Base-by-base conservation (phyloP, 306 rosid species). In the Cucumis hystrix region DNA sequence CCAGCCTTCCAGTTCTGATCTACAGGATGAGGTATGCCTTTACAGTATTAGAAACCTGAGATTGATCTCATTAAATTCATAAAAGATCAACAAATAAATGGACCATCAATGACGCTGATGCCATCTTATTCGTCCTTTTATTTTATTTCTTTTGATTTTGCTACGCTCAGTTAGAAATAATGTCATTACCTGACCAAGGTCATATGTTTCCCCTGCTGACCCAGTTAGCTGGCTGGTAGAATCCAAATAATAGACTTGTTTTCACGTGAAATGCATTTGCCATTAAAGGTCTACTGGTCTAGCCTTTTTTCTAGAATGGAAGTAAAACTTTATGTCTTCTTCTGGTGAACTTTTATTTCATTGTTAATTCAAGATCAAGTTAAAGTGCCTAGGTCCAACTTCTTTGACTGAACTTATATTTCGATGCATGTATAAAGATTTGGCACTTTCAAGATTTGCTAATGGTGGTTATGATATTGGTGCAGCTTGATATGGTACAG, bases 401-500 rank as follows among this genome's bases (percentile, higher is more conserved):
- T 15, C 60, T 35, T 21, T 75, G 67, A 55, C 62, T n/a, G 35
- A 75, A 75, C n/a, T 74, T 8, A 33, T 56, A 75, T 37, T 75
- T 56, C 10, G 66, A 75, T 17, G 8, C 49, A 33, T 55, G 35
- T 14, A 33, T 33, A 54, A 57, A 57, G 49, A 73, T 33, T 33
- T 74, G 8, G 33, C 10, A 37, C 66, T 33, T 70, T 25, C 8
- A 28, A 49, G 61, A 81, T 63, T 82, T 77, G 78, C 80, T 88
- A 57, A 81, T 76, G 23, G 52, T 72, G 37, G 45, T 49, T 8
- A 72, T 72, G 43, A 28, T 72, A 10, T 72, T 51, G 60, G 14
- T 90, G 99, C 97, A 95, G 99, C 92, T 95, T 80, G 99, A 95
- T 79, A 95, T 95, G 90, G 90, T 95, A 59, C 99, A 95, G 80